Base-by-base conservation (phyloP, 2,329 filamentous ascomycete species). In the Fusarium tricinctum region DNA sequence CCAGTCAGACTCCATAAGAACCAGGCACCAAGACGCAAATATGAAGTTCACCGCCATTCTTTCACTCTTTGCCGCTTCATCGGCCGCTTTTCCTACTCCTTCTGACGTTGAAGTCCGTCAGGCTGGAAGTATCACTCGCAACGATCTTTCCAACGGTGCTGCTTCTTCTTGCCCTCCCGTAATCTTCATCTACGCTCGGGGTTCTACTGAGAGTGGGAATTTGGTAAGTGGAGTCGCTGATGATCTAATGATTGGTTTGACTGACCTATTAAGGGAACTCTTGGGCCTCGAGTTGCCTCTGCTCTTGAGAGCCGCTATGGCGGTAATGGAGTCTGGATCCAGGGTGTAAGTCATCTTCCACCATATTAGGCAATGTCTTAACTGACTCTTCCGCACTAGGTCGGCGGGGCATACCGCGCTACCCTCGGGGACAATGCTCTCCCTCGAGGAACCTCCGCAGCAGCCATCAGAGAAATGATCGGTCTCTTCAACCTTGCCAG, bases 401-500 rank as follows among this genome's bases (percentile, higher is more conserved):
- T 62, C 1, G 78, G 78, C 13, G 75, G 75, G 3, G 63, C 72
- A 0, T 84, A 84, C 69, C 72, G 57, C 3, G 81, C 80, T 1
- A 64, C 66, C 5, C 43, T 82, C 1, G 58, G 70, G 2, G 74
- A 76, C 12, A 83, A 83, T 61, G 72, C 76, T 23, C 74, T 81
- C 1, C 77, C 79, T 2, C 59, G 72, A 6, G 80, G 81, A 35
- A 82, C 81, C 0, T 75, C 75, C 30, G 35, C 49, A 2, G 75
- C 63, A 2, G 80, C 80, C 19, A 83, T 84, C 42, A 49, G 74
- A 1, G 82, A 82, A 47, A 81, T 80, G 32, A 79, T 76, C 19
- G 70, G 75, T 4, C 77, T 83, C n/a, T 80, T 84, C 69, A 69
- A 75, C 3, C 56, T 79, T n/a, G 82, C 83, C 14, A 66, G 74